Conservation (phyloP, 305 asterid genomes). For the Coffea humblotiana region DNA sequence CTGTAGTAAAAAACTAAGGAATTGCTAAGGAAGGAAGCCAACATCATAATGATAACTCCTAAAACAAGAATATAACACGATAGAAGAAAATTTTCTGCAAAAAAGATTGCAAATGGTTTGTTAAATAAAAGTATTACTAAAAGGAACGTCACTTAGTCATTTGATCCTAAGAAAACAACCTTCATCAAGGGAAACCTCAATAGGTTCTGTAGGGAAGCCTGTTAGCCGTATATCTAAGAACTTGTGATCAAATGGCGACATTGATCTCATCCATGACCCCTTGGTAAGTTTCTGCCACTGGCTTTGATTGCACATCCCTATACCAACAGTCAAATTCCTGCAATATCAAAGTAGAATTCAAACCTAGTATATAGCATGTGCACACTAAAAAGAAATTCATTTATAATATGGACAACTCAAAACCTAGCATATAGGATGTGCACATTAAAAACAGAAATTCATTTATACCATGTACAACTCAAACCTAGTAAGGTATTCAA, state of each 20-base stretch:
- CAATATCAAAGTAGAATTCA: slow-evolving; percentile 1
- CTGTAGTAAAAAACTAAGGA: slow-evolving; percentile 78
- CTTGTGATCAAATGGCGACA: slow-evolving; percentile 92
- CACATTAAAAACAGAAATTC: too few species aligned
- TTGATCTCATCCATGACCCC: slow-evolving; percentile 65
- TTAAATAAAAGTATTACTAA: background rate
- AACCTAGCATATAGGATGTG: background rate
- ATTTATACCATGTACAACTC: background rate
- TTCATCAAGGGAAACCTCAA: slow-evolving; percentile 76
- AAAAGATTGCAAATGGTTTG: slow-evolving; percentile 8
- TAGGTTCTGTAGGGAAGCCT: slow-evolving; percentile 49
- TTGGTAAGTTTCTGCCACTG: slow-evolving; percentile 78
- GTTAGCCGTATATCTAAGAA: slow-evolving; percentile 66
- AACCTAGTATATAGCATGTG: background rate
- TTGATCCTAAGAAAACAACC: slow-evolving; percentile 46
- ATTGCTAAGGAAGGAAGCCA: slow-evolving; percentile 76
- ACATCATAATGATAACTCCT: slow-evolving; percentile 56
- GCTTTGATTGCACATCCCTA: slow-evolving; percentile 75
- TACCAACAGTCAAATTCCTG: slow-evolving; percentile 72
- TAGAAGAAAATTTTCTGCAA: slow-evolving; percentile 66
- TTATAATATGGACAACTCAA: background rate
- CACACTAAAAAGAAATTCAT: too few species aligned
- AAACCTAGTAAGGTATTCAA: too few species aligned
- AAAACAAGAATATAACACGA: slow-evolving; percentile 61
- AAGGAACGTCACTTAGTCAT: slow-evolving; percentile 4